Evolutionary conservation across 2,329 filamentous ascomycete genomes (phyloP), one percentile per base, ranked within the genome.

Genomic region (Drechslera avenae): DNA sequence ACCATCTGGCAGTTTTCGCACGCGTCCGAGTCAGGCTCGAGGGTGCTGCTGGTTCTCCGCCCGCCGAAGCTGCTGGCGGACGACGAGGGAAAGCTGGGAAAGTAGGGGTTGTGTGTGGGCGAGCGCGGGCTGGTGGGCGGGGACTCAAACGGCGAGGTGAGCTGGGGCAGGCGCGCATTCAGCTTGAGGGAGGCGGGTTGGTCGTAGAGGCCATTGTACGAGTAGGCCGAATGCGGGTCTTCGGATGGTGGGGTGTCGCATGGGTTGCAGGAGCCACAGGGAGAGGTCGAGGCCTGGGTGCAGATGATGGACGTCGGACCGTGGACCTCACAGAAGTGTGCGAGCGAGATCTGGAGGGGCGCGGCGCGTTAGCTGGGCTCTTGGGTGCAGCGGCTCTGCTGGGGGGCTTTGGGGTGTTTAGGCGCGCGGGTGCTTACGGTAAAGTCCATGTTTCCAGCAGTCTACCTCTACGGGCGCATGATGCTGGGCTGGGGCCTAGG

Each of bases 291-390:
- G 57, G 83, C 79, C 68, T 84, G 82, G 51, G 82, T 84, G 71
- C 82, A 84, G 58, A 85, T 81, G 69, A 84, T 83, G 49, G 81
- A 83, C 44, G 82, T 85, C 14, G 82, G 82, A 68, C 82, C 82
- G 78, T 85, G 81, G 70, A 82, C 76, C 74, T 85, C 82, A 73
- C 82, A 85, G 69, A 85, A 85, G 73, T 85, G 82, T 58, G 82
- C 83, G 57, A 85, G 78, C 63, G 82, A 84, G 66, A 85, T 79
- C 82, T 85, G 63, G 30, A 17, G 16, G 30, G 18, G 16, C 65
- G 54, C 31, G 50, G 46, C 49, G 46, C 36, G 23, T 51, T 53
- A 44, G 43, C 10, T 17, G 31, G 26, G 42, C 18, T 46, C 35
- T 10, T 31, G 17, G 19, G 19, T 4, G 4, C 19, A n/a, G n/a